Evolutionary conservation across 495 filamentous ascomycete genomes (phyloP), one percentile per base, ranked within the genome.

Genomic region (Penicillium crystallinum): DNA sequence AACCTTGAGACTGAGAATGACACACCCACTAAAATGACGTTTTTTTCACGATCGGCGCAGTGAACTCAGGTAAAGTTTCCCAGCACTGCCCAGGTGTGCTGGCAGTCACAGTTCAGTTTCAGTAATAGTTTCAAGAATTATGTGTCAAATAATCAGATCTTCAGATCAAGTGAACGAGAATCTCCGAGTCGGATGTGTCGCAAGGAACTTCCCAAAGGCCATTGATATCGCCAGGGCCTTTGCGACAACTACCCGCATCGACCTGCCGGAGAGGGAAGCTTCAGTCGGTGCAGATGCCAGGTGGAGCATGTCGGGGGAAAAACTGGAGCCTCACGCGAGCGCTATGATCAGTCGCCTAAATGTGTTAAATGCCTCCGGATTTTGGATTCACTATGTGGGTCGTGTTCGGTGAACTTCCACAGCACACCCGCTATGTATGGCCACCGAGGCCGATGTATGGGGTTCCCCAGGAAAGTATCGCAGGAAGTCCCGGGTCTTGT

Each of bases 221-320:
- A 19, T 51, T 59, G 53, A 56, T 51, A 53, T 51, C 49, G 53
- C 43, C 12, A 39, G 15, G 29, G 21, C 34, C 35, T 39, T 30
- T 45, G n/a, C 36, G 23, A 18, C 3, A 19, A 18, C 4, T 50
- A 8, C 62, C n/a, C n/a, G 62, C 53, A 46, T 64, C 46, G 30
- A 64, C 62, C 50, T 64, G 49, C 62, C 56, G 21, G 18, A 57
- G 47, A 43, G 43, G 58, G 62, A 62, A 57, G 34, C 27, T 49
- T 39, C 42, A 36, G 47, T 31, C 55, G 53, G 11, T 23, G 25
- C 14, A 46, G 21, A 10, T 21, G 10, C 8, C 5, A 46, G 56
- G 62, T 54, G 52, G 58, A 49, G 46, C 23, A 12, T 19, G 12
- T 3, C 14, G 17, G n/a, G 22, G 33, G 14, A 38, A 42, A 21